Evolutionary conservation across 2,329 filamentous ascomycete species (phyloP).

Genomic region (Apiospora kogelbergensis): DNA sequence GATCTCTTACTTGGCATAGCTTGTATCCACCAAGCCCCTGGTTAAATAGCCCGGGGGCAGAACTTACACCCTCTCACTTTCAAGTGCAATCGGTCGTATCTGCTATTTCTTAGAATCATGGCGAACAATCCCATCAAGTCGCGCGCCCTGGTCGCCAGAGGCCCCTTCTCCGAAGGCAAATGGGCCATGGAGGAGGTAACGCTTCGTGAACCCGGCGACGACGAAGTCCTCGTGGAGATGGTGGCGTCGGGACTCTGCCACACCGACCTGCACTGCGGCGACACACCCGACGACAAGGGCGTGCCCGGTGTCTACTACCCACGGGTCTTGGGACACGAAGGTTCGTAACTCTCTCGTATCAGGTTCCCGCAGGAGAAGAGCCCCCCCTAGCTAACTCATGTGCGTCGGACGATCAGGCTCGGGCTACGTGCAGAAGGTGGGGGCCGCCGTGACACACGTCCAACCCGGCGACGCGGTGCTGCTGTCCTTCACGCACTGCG

Average conservation of each 20-base stretch:
- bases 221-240: constrained; percentile 53
- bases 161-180: constrained; percentile 31
- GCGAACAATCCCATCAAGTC: constrained; percentile 24
- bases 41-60: too few species aligned
- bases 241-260: constrained; percentile 56
- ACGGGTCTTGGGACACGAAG: constrained; percentile 53
- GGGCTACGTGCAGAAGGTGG: constrained; percentile 48
- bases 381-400: neutral
- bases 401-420: constrained; percentile 25
- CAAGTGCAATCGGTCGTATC: neutral
- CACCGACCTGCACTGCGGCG: constrained; percentile 49
- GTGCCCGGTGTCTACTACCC: constrained; percentile 42
- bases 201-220: constrained; percentile 31
- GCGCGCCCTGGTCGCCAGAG: constrained; percentile 29
- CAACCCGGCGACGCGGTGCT: constrained; percentile 45
- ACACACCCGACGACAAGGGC: constrained; percentile 29
- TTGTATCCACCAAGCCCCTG: too few species aligned
- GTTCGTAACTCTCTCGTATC: constrained; percentile 23
- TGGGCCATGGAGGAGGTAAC: constrained; percentile 32
- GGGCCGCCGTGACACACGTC: constrained; percentile 39
- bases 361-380: too few species aligned
- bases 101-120: neutral
- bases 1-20: neutral
- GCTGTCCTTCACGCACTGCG: constrained; percentile 47
- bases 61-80: too few species aligned